Evolutionary conservation across 306 rosid genomes (phyloP), one percentile per base, ranked within the genome.

Genomic region (Urtica urens): DNA sequence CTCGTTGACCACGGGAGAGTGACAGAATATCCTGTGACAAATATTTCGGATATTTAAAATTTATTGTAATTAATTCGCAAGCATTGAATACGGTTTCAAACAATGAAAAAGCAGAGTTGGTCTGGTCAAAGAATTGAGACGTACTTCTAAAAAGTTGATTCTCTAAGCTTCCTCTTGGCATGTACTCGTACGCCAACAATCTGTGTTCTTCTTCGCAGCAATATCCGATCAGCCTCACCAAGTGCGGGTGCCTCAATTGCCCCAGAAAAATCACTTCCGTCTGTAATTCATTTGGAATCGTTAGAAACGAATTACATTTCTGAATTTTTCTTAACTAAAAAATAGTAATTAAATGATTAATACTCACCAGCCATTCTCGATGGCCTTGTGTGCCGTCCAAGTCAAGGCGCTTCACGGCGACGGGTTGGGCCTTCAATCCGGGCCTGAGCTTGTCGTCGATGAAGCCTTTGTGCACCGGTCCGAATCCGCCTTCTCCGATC

Each of bases 401-500:
- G 46, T 92, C 84, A 59, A 92, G 51, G 43, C 77, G 83, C 78
- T 92, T 92, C 7, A 92, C 94, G 12, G 99, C 99, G 3, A 85
- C 99, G 2, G 99, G 80, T 56, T 85, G 99, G 49, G 99, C 79
- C 65, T 72, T 58, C 25, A 92, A 71, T 28, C 87, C 83, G 11
- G 66, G 69, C 35, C 94, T 68, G 19, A 92, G 55, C 75, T 79
- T 92, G 43, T 92, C 99, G 47, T 85, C 99, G 50, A 92, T 60
- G 75, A 92, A 92, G 0, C 96, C 99, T 45, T 92, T 92, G 14
- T 92, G 90, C 4, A 92, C 99, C 0, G 99, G 96, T 2, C 99
- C 99, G 23, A 92, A 92, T n/a, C 99, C 99, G 9, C 99, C 99
- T 74, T 85, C 99, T 0, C 99, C 99, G 0, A 92, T 59, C 49